Evolutionary conservation across 2,329 filamentous ascomycete genomes (phyloP).

Genomic region (Domatiomyces catenatus): DNA sequence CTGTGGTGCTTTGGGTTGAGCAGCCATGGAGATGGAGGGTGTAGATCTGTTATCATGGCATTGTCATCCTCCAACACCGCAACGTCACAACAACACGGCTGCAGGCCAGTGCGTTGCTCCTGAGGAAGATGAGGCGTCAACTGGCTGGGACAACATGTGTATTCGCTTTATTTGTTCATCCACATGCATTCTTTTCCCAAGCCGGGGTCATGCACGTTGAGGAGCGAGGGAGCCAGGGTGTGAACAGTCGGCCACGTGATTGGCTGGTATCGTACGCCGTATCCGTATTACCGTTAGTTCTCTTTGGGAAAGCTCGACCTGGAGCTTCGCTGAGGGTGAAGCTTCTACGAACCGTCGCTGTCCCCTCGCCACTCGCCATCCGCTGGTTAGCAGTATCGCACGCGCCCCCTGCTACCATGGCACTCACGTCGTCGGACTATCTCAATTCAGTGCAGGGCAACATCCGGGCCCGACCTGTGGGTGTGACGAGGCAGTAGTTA

Average conservation of each 20-base stretch:
- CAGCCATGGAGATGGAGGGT: not conserved
- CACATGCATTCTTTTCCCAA: no score
- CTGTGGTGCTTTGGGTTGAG: slow-evolving; percentile 5
- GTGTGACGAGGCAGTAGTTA: slow-evolving; percentile 1
- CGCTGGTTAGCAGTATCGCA: not conserved
- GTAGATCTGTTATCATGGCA: not conserved
- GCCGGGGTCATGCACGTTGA: no score
- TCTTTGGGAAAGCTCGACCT: not conserved
- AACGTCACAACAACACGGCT: not conserved
- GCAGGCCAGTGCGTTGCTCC: not conserved
- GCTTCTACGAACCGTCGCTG: not conserved
- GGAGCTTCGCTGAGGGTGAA: not conserved
- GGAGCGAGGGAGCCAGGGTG: not conserved
- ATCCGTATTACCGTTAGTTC: not conserved
- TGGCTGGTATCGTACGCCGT: not conserved
- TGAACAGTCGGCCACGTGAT: not conserved
- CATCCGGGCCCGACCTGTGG: slow-evolving; percentile 66
- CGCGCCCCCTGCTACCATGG: slow-evolving; percentile 41
- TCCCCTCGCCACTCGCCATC: slow-evolving; percentile 3
- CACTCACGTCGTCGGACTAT: slow-evolving; percentile 68
- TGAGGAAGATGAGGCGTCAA: not conserved
- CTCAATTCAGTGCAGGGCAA: slow-evolving; percentile 84
- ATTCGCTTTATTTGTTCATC: not conserved
- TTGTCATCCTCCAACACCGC: not conserved
- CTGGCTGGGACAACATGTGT: not conserved